Evolutionary conservation across 345 rosid genomes (phyloP).

Genomic region (Arabidopsis arenosa): DNA sequence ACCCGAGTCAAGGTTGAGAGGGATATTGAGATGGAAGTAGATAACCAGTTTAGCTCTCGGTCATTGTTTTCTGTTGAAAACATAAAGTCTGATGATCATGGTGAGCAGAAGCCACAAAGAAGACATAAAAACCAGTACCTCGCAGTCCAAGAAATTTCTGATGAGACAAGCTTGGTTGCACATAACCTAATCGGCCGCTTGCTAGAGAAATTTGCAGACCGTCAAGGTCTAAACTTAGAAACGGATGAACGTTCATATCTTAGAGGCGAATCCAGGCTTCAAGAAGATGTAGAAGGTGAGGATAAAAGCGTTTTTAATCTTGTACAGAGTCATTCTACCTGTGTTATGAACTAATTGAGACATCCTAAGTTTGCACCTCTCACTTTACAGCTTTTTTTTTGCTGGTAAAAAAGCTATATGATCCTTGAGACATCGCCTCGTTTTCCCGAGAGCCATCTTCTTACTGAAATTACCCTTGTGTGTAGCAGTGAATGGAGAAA

Average conservation of each 20-base stretch:
- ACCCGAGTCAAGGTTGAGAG: constrained; percentile 39
- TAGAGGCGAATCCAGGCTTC: constrained; percentile 46
- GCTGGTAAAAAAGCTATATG: background rate
- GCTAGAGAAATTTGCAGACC: constrained; percentile 56
- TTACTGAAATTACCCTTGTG: constrained; percentile 13
- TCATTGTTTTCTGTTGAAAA: constrained; percentile 39
- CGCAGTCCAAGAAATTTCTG: constrained; percentile 75
- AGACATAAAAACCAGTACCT: constrained; percentile 60
- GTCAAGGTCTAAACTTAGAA: constrained; percentile 52
- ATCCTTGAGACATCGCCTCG: background rate
- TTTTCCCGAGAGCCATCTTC: background rate
- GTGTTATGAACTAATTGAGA: background rate
- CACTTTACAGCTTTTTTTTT: background rate
- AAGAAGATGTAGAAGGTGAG: constrained; percentile 57
- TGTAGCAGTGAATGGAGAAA: constrained; percentile 43
- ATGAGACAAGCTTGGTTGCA: constrained; percentile 69
- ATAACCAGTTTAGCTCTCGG: constrained; percentile 30
- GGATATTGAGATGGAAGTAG: constrained; percentile 39
- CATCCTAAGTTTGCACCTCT: constrained; percentile 2
- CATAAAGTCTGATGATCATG: constrained; percentile 30
- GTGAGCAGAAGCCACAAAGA: constrained; percentile 35
- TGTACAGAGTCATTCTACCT: background rate
- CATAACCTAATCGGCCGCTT: constrained; percentile 67
- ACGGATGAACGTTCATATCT: constrained; percentile 52
- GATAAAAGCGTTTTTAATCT: background rate